Base-by-base conservation (phyloP, 352 stramenopile species). In the Phytophthora megakarya region DNA sequence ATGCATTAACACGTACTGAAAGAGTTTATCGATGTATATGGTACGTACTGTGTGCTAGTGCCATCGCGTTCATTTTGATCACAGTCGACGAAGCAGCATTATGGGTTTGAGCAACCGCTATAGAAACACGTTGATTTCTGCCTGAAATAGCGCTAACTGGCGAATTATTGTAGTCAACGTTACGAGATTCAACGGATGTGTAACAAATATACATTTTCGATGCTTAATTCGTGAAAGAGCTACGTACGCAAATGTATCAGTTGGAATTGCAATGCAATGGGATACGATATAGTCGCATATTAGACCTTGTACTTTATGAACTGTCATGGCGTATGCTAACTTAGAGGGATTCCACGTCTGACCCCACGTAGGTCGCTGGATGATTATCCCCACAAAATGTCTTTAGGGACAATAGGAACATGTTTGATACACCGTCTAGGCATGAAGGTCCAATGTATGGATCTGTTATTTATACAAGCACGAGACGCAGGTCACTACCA, bases 221-320 rank as follows among this genome's bases (percentile, higher is more conserved):
- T 43, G 37, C n/a, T 43, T 43, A n/a, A 43, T 43, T 4, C 37
- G 37, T 2, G 15, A 43, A 7, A 43, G 37, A 2, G 37, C 37
- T 3, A 52, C 45, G 11, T 52, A 52, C 1, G 45, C n/a, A 21
- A 54, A 54, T 3, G 33, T 21, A 7, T 35, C 22, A 39, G 16
- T 48, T 4, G 54, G 54, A 6, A 62, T 47, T 5, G 42, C 28
- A n/a, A 18, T 39, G 8, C 21, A 49, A 30, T 48, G 54, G 11
- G 54, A 62, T 18, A 52, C 42, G 26, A 61, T 23, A 10, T 53
- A 44, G 1, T 1, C 4, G n/a, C 42, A 53, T 0, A 32, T 62
- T 3, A 54, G 18, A 10, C 33, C 32, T 15, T 62, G 42, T 10
- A 54, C 54, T 9, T 62, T 54, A 10, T 62, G 54, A 11, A 62